Evolutionary conservation across 192 early-diverging fungal genomes (phyloP).

Genomic region (Globomyces pollinis-pini): DNA sequence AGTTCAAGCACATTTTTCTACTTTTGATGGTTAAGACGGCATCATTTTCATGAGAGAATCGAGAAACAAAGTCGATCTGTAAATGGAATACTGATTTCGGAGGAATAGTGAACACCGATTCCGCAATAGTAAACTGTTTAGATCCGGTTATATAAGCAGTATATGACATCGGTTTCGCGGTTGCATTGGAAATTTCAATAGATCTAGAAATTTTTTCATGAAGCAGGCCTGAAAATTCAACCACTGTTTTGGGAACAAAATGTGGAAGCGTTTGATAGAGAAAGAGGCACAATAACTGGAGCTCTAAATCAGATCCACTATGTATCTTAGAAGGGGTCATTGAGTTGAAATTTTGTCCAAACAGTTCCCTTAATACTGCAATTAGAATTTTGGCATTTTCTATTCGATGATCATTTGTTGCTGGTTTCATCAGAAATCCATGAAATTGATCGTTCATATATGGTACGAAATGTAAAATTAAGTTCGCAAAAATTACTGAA

Average conservation of each 20-base stretch:
- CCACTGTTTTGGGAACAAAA: constrained; percentile 27
- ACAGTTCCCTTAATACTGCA: constrained; percentile 29
- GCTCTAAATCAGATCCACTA: constrained; percentile 15
- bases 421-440: constrained; percentile 9
- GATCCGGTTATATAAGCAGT: constrained; percentile 20
- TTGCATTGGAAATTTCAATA: constrained; percentile 40
- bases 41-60: constrained; percentile 22
- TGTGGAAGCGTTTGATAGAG: constrained; percentile 42
- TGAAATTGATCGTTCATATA: constrained; percentile 18
- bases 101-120: not conserved
- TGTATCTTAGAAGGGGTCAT: constrained; percentile 12
- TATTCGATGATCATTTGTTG: constrained; percentile 9
- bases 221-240: constrained; percentile 35
- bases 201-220: constrained; percentile 26
- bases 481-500: constrained; percentile 18
- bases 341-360: constrained; percentile 3
- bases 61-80: constrained; percentile 27
- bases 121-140: constrained; percentile 16
- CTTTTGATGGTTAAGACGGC: constrained; percentile 26
- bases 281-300: constrained; percentile 31
- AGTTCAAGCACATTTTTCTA: constrained; percentile 36
- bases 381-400: constrained; percentile 18
- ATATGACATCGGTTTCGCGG: constrained; percentile 20
- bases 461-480: constrained; percentile 31
- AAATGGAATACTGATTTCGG: constrained; percentile 17